phyloP scores from a whole-genome alignment of 2,329 filamentous ascomycete genomes.

The Aspergillus phoenicis region DNA sequence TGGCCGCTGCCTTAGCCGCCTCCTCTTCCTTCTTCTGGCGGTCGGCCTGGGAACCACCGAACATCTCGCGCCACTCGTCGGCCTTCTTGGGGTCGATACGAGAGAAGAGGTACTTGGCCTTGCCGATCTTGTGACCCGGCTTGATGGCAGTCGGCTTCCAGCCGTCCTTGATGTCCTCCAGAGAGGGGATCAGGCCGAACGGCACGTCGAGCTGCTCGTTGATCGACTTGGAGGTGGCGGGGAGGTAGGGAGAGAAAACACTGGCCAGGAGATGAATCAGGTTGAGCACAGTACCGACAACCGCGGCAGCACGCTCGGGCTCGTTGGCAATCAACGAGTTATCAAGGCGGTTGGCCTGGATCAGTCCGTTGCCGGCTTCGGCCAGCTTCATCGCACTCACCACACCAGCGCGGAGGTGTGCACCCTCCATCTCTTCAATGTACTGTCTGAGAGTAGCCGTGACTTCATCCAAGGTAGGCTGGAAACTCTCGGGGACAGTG shows the following conservation, averaged over 20 bases:
- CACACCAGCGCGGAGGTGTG: constrained; percentile 61
- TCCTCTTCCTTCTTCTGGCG: constrained; percentile 69
- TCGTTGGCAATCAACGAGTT: constrained; percentile 63
- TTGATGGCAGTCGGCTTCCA: constrained; percentile 65
- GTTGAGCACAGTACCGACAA: constrained; percentile 79
- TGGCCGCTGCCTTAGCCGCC: constrained; percentile 48
- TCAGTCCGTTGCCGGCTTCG: constrained; percentile 60
- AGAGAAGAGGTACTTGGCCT: constrained; percentile 78
- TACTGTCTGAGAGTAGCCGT: constrained; percentile 59
- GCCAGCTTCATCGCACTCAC: constrained; percentile 59
- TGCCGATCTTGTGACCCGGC: constrained; percentile 78
- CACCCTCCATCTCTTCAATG: constrained; percentile 60
- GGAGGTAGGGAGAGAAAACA: constrained; percentile 82
- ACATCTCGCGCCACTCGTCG: constrained; percentile 78
- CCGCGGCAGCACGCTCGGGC: constrained; percentile 61
- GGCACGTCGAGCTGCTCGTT: constrained; percentile 71
- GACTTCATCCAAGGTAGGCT: constrained; percentile 46
- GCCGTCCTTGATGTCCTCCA: constrained; percentile 53
- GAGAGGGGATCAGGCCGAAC: constrained; percentile 61
- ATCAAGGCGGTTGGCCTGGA: constrained; percentile 64
- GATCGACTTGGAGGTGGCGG: constrained; percentile 73
- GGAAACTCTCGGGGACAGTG: constrained; percentile 44
- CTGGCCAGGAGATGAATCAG: constrained; percentile 79
- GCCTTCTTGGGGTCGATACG: constrained; percentile 80
- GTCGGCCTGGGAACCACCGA: constrained; percentile 66